A percentile compares a stretch with the other conserved stretches of the same genome.
These are phyloP conservation scores for Tephrocybe sp. DNA, from an alignment of 768 basidiomycete species.

Conservation along the genomic window DNA sequence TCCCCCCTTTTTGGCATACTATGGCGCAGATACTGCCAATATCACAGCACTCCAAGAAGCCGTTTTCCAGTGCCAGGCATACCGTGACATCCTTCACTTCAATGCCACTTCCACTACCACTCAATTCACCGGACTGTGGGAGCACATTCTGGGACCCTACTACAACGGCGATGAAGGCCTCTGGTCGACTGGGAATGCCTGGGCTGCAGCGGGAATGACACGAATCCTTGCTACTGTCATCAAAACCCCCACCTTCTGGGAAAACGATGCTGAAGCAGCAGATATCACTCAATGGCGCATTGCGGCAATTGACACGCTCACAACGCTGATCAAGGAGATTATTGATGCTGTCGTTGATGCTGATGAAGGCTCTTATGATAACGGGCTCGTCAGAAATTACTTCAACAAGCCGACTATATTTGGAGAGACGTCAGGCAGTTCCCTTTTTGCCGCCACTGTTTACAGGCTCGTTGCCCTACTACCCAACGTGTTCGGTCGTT, in stretches of 20 bases:
- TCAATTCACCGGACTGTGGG: slow-evolving; percentile 18
- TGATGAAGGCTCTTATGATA: slow-evolving; percentile 7
- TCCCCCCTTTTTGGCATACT: slow-evolving; percentile 59
- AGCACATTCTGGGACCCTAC: slow-evolving; percentile 38
- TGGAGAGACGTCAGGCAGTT: slow-evolving; percentile 22
- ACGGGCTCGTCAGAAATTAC: slow-evolving; percentile 20
- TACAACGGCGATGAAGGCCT: slow-evolving; percentile 35
- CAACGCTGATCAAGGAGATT: slow-evolving; percentile 25
- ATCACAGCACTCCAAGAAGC: slow-evolving; percentile 38
- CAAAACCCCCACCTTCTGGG: slow-evolving; percentile 27
- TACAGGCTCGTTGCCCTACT: slow-evolving; percentile 36
- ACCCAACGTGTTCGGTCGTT: slow-evolving; percentile 25
- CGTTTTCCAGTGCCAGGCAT: slow-evolving; percentile 48
- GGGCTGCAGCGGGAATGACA: slow-evolving; percentile 72
- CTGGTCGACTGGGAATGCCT: slow-evolving; percentile 63
- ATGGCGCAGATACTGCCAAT: slow-evolving; percentile 37
- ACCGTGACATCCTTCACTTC: slow-evolving; percentile 42
- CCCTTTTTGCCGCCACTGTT: slow-evolving; percentile 20
- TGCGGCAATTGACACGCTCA: slow-evolving; percentile 14
- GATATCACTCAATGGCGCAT: slow-evolving; percentile 12
- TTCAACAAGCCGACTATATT: slow-evolving; percentile 18
- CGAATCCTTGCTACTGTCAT: slow-evolving; percentile 55
- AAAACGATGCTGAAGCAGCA: not conserved
- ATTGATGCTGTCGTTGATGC: slow-evolving; percentile 21
- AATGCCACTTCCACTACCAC: slow-evolving; percentile 19